Percentiles rank a stretch among this genome's conserved stretches.
These are phyloP conservation scores for Pugionium cornutum DNA, from an alignment of 345 rosid genomes.

Conservation along the genomic window DNA sequence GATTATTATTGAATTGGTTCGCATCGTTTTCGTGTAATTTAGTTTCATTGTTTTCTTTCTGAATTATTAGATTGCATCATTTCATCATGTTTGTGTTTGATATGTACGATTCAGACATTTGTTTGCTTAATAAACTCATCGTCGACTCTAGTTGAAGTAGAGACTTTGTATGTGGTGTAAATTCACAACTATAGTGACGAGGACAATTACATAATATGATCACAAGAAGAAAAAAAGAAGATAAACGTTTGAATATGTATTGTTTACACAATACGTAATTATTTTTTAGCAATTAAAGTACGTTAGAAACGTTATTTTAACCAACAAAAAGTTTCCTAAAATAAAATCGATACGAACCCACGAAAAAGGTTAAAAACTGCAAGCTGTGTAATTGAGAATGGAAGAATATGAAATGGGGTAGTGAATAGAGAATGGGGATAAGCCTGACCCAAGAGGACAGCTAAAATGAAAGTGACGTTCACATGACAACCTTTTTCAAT, in stretches of 20 bases:
- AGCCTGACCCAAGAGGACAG: background rate
- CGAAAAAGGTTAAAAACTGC: no score
- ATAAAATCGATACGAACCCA: no score
- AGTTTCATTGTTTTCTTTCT: background rate
- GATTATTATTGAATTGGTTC: conserved; percentile 20
- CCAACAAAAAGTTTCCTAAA: no score
- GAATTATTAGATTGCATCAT: conserved; percentile 5
- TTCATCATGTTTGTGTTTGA: conserved; percentile 30
- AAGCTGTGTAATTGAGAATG: no score
- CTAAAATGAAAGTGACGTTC: conserved; percentile 23
- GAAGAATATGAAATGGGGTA: conserved; percentile 4
- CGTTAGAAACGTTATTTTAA: no score
- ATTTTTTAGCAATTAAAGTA: no score
- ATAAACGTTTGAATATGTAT: no score
- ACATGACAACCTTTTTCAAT: conserved; percentile 26
- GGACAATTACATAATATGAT: background rate
- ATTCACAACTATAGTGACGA: background rate
- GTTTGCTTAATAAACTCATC: conserved; percentile 26
- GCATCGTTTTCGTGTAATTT: background rate
- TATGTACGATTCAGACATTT: conserved; percentile 38
- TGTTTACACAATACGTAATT: background rate
- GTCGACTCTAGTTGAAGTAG: conserved; percentile 25
- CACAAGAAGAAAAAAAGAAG: no score
- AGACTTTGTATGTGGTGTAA: conserved; percentile 27
- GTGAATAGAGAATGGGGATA: background rate